Conservation (phyloP, 2,329 filamentous ascomycete species). For the Aspergillus sp. region DNA sequence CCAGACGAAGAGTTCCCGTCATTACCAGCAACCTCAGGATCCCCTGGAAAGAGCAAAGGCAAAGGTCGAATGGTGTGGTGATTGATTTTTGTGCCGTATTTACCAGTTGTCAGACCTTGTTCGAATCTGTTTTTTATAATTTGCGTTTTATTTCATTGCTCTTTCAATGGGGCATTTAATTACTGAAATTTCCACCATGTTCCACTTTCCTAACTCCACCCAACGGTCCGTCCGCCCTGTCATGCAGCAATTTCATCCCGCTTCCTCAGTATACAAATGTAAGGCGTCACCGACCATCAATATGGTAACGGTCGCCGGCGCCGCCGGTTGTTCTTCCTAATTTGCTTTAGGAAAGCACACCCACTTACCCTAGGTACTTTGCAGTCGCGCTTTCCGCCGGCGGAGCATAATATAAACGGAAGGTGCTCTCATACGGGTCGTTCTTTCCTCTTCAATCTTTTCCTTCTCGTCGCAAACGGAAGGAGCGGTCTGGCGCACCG, state of each 20-base stretch:
- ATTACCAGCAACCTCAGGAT: constrained; percentile 27
- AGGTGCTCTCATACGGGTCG: no score
- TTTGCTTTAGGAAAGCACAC: background rate
- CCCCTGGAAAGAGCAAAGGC: constrained; percentile 37
- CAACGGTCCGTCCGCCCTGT: background rate
- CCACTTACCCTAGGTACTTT: no score
- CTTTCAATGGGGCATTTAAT: background rate
- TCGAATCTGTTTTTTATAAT: background rate
- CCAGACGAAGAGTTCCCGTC: constrained; percentile 41
- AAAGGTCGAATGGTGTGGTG: constrained; percentile 36
- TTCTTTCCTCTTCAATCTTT: no score
- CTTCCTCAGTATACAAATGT: background rate
- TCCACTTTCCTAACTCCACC: background rate
- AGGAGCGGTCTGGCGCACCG: no score
- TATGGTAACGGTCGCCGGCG: background rate
- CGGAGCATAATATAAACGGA: no score
- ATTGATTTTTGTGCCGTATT: background rate
- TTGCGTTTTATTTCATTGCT: background rate
- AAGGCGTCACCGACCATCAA: background rate
- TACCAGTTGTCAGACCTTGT: background rate
- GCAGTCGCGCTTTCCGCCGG: background rate
- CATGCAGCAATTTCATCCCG: background rate
- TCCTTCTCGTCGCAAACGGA: no score
- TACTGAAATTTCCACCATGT: background rate
- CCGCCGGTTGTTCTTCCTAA: background rate